Percentiles rank a stretch among this genome's conserved stretches.
Conservation (phyloP, 345 rosid species). For the Citrus sinensis region DNA sequence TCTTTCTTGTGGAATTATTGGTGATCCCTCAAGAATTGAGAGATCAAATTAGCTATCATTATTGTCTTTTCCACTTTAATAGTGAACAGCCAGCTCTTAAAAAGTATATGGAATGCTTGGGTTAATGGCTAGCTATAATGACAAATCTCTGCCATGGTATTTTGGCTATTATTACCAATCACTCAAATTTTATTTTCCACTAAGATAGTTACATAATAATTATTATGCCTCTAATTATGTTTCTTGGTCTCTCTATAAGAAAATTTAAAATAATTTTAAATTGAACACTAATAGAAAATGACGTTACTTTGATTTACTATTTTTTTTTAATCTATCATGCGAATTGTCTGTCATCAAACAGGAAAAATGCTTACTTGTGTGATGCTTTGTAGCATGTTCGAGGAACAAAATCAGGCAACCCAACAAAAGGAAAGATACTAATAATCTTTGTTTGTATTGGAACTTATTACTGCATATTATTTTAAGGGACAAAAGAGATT, state of each 20-base stretch:
- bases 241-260: background rate
- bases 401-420: slow-evolving; percentile 20
- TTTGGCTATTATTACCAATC: background rate
- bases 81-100: background rate
- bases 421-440: background rate
- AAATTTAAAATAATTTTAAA: no score
- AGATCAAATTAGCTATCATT: background rate
- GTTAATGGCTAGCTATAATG: background rate
- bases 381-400: slow-evolving; percentile 2
- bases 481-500: background rate
- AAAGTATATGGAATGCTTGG: background rate
- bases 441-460: background rate
- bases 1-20: background rate
- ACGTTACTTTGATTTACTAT: no score
- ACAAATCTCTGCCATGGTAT: background rate
- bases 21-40: background rate
- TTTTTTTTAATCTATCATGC: no score
- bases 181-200: background rate
- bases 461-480: background rate
- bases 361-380: background rate
- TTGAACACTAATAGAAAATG: no score
- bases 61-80: background rate
- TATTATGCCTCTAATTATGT: background rate
- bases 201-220: background rate
- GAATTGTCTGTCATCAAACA: background rate